These are phyloP conservation scores for Penicillium fimorum DNA, from an alignment of 495 filamentous ascomycete species.

Conservation along the genomic window DNA sequence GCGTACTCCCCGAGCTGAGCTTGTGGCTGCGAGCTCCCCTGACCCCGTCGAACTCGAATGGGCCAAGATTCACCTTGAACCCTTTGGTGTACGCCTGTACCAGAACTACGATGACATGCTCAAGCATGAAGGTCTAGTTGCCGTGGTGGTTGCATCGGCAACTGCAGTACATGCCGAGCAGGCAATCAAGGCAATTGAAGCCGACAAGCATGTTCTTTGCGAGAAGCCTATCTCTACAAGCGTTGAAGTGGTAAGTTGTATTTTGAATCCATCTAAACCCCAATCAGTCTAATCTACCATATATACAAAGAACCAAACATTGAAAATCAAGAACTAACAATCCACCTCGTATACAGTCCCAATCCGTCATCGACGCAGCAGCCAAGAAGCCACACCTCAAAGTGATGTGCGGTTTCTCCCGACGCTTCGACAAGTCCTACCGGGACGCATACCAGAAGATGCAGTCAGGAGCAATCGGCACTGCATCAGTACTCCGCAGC, in stretches of 20 bases:
- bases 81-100: constrained; percentile 48
- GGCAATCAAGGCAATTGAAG: constrained; percentile 54
- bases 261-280: background rate
- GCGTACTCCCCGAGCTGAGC: constrained; percentile 49
- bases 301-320: background rate
- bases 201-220: constrained; percentile 54
- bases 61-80: constrained; percentile 48
- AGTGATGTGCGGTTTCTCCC: constrained; percentile 60
- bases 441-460: constrained; percentile 50
- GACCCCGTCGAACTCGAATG: constrained; percentile 51
- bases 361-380: constrained; percentile 52
- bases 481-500: constrained; percentile 51
- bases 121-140: constrained; percentile 51
- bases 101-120: constrained; percentile 58
- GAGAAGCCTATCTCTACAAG: constrained; percentile 55
- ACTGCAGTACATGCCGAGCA: constrained; percentile 58
- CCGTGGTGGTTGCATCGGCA: constrained; percentile 51
- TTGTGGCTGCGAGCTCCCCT: constrained; percentile 53
- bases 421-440: constrained; percentile 58
- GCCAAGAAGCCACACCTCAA: constrained; percentile 39
- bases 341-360: constrained; percentile 37
- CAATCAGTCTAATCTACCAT: background rate
- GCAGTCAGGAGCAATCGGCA: constrained; percentile 48
- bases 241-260: constrained; percentile 48
- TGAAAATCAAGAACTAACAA: background rate